A percentile compares a stretch with the other conserved stretches of the same genome.
Conservation (phyloP, 192 early-diverging fungal genomes). For the Lobosporangium transversale region DNA sequence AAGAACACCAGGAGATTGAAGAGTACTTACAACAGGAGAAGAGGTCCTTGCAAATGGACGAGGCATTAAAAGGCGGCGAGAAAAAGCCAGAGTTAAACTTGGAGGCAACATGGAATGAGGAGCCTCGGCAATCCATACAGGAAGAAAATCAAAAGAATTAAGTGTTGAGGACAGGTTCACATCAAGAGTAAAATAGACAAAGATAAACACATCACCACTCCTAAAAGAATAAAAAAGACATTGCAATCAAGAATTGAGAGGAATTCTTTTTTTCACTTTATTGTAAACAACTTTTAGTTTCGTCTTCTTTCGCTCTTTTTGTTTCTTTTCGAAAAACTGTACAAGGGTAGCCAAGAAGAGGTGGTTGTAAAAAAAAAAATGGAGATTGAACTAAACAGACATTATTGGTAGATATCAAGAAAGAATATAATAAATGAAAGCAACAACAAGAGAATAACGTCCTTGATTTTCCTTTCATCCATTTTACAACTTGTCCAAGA, state of each 20-base stretch:
- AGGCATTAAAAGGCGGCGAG: too few relatives aligned
- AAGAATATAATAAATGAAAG: slow-evolving; percentile 3
- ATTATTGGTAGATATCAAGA: slow-evolving; percentile 21
- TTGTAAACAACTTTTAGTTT: too few relatives aligned
- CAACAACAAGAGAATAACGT: background rate
- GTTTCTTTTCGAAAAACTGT: slow-evolving; percentile 25
- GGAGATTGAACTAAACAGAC: slow-evolving; percentile 5
- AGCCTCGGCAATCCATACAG: too few relatives aligned
- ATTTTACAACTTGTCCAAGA: slow-evolving; percentile 86
- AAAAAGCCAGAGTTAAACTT: too few relatives aligned
- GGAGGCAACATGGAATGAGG: too few relatives aligned
- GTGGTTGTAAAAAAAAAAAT: background rate
- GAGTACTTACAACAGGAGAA: too few relatives aligned
- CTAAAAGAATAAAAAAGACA: slow-evolving; percentile 68
- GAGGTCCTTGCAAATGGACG: too few relatives aligned
- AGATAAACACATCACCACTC: too few relatives aligned
- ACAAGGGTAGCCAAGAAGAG: slow-evolving; percentile 57
- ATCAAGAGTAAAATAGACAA: too few relatives aligned
- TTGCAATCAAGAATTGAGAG: slow-evolving; percentile 72
- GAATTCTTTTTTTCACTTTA: slow-evolving; percentile 68
- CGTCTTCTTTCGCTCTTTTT: too few relatives aligned
- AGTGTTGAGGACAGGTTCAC: too few relatives aligned
- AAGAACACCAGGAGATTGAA: slow-evolving; percentile 77
- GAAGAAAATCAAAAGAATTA: too few relatives aligned
- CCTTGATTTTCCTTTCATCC: background rate